Evolutionary conservation across 2,329 filamentous ascomycete species (phyloP), one percentile per base, ranked within the genome.

Genomic region (Aspergillus sp.): DNA sequence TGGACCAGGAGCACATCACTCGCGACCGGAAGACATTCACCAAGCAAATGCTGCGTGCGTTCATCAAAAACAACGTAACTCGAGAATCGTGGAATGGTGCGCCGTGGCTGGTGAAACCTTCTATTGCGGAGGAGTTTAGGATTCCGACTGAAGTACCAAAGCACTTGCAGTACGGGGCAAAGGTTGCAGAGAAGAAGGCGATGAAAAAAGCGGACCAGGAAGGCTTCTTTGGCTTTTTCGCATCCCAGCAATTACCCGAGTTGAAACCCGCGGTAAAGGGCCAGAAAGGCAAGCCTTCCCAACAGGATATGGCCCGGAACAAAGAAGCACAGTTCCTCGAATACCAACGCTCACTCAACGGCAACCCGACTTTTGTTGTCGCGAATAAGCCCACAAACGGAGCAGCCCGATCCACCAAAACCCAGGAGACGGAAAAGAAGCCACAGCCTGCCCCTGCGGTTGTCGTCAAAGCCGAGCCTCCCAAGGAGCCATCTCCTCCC

Each of bases 71-170:
- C 76, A 95, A 92, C 0, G 90, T 97, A n/a, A 90, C 89, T 2
- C 84, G 94, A 63, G 95, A 98, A 71, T 87, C 92, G 4, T 98
- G 93, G 92, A 94, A 88, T 62, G 94, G 94, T n/a, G 95, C 95
- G 0, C 94, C 95, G 0, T 99, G 95, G 95, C 81, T 96, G 58
- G 94, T 98, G 17, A 97, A 96, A 78, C 85, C 90, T 38, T 88
- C 92, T 57, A 88, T 96, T 61, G 95, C 95, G 1, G 86, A 87
- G 49, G 85, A 89, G 64, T 97, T 95, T 75, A 89, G 91, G 63
- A 95, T 99, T 64, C 89, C 92, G 63, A 92, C 88, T n/a, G 87
- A 91, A 56, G 87, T 98, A 12, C 95, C 95, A 6, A 85, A 88
- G 55, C 89, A 96, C 70, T 82, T 97, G 15, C 89, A 89, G 56